These are phyloP conservation scores for Haplosporangium sp. DNA, from an alignment of 371 early-diverging fungal genomes.

Conservation along the genomic window DNA sequence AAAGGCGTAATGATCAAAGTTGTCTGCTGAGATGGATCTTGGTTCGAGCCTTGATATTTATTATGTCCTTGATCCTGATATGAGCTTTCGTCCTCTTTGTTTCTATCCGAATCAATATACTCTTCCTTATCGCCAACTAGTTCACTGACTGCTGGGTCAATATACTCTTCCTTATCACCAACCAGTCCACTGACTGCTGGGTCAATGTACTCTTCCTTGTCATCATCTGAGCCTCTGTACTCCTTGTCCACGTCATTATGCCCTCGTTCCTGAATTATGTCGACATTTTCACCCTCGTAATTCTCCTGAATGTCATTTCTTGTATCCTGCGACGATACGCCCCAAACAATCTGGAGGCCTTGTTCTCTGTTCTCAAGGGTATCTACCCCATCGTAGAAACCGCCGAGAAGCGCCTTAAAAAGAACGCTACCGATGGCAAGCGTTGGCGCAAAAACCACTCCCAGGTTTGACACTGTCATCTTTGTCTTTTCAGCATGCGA, in stretches of 20 bases:
- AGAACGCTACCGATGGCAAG: constrained; percentile 48
- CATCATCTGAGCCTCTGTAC: neutral
- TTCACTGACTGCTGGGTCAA: too few species aligned
- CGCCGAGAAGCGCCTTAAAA: constrained; percentile 48
- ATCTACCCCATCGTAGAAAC: constrained; percentile 36
- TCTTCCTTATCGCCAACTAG: neutral
- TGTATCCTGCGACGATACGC: constrained; percentile 23
- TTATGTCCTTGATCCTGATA: neutral
- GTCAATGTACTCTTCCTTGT: neutral
- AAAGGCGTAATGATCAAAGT: constrained; percentile 20
- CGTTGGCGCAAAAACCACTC: constrained; percentile 53
- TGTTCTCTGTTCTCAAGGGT: constrained; percentile 34
- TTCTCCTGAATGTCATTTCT: constrained; percentile 19
- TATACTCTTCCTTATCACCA: neutral
- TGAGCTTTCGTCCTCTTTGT: neutral
- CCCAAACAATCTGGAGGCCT: constrained; percentile 52
- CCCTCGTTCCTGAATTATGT: neutral
- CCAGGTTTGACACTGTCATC: constrained; percentile 53
- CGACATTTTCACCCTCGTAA: constrained; percentile 8
- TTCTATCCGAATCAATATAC: neutral
- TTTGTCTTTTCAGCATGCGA: constrained; percentile 44
- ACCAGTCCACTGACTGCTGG: neutral
- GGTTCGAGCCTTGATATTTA: neutral
- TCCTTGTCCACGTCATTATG: neutral
- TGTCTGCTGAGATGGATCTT: neutral